Conservation (phyloP, 352 stramenopile genomes). For the Pythium folliculosum region DNA sequence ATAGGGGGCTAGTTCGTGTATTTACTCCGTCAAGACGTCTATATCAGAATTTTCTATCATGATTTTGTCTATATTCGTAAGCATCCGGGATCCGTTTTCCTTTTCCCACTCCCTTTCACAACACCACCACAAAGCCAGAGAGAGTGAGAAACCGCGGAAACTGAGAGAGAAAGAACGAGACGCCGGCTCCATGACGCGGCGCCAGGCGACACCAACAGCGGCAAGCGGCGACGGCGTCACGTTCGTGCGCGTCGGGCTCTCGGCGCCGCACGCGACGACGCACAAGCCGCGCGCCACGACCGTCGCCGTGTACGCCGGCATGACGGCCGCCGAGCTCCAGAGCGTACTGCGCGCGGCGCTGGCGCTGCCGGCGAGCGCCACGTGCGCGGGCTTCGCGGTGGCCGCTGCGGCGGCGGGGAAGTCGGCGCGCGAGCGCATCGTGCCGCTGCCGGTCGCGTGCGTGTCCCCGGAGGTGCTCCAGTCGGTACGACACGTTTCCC, state of each 20-base stretch:
- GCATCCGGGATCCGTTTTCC: not conserved
- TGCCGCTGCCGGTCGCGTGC: constrained; percentile 67
- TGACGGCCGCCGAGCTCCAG: constrained; percentile 49
- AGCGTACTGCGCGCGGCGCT: constrained; percentile 41
- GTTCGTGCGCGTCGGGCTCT: constrained; percentile 17
- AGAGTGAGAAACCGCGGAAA: not conserved
- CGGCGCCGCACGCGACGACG: not conserved
- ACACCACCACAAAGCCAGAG: too few relatives aligned
- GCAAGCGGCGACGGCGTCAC: constrained; percentile 16
- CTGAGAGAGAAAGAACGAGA: too few relatives aligned
- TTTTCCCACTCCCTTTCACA: not conserved
- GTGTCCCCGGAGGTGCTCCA: constrained; percentile 46
- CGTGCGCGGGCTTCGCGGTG: constrained; percentile 47
- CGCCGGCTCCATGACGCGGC: not conserved
- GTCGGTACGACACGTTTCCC: constrained; percentile 9
- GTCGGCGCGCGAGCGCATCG: constrained; percentile 24
- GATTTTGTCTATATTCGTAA: not conserved
- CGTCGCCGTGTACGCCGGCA: constrained; percentile 59
- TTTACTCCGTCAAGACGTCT: not conserved
- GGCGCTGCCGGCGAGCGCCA: constrained; percentile 12
- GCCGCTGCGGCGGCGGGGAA: not conserved
- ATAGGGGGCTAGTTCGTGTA: not conserved
- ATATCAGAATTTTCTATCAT: not conserved
- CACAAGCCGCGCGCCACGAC: constrained; percentile 16
- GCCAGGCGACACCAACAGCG: not conserved